phyloP scores from a whole-genome alignment of 495 filamentous ascomycete species.

The Penicillium cinerascens region DNA sequence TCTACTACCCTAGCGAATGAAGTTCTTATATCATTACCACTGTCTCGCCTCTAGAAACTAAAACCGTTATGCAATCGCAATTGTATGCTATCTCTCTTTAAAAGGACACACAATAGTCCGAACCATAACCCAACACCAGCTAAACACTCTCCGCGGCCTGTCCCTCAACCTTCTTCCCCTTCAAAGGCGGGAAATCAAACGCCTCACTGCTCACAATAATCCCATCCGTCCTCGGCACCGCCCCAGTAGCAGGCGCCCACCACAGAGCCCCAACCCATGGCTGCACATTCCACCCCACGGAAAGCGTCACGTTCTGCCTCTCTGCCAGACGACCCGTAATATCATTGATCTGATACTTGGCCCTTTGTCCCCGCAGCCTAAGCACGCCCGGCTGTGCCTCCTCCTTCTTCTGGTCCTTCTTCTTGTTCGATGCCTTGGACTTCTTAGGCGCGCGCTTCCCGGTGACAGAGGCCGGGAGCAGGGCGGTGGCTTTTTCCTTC shows the following conservation, averaged over 20 bases:
- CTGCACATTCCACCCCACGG: conserved; percentile 92
- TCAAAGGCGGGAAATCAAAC: conserved; percentile 74
- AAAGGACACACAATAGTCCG: background rate
- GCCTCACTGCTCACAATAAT: conserved; percentile 58
- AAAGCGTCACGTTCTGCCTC: conserved; percentile 67
- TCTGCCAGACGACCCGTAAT: conserved; percentile 70
- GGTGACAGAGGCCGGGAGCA: conserved; percentile 13
- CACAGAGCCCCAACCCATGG: conserved; percentile 89
- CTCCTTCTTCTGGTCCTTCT: conserved; percentile 25
- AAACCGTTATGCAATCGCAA: background rate
- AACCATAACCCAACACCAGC: background rate
- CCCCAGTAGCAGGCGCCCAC: conserved; percentile 60
- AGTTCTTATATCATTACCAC: background rate
- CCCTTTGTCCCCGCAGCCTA: conserved; percentile 70
- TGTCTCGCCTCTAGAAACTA: background rate
- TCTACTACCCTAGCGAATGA: background rate
- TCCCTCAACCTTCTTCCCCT: conserved; percentile 37
- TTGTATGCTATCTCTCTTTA: background rate
- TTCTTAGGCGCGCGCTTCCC: conserved; percentile 16
- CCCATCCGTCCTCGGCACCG: conserved; percentile 59
- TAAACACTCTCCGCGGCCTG: conserved; percentile 11
- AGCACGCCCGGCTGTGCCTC: conserved; percentile 55
- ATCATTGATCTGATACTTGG: conserved; percentile 94
- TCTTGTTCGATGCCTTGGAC: conserved; percentile 6
- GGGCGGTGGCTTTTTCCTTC: conserved; percentile 19